These are phyloP conservation scores for Termitomyces sp. DNA, from an alignment of 768 basidiomycete species.

Conservation along the genomic window DNA sequence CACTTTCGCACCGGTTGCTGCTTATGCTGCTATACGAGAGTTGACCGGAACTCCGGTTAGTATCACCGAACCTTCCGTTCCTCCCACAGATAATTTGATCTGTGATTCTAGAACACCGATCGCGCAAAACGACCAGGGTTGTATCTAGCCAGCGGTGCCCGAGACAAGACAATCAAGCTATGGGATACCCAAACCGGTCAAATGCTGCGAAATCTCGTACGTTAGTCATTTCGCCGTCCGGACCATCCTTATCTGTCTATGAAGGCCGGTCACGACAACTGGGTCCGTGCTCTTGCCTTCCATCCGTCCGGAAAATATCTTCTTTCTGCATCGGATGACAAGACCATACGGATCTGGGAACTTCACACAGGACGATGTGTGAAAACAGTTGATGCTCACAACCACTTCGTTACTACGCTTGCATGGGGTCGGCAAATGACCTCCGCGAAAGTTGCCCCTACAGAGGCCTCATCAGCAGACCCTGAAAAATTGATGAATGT, in stretches of 20 bases:
- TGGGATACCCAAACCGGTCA: constrained; percentile 88
- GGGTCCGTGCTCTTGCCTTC: constrained; percentile 85
- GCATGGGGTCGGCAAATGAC: constrained; percentile 68
- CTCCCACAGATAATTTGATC: constrained; percentile 2
- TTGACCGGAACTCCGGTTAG: constrained; percentile 67
- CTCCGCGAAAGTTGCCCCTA: constrained; percentile 28
- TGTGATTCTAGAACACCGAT: constrained; percentile 41
- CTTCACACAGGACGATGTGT: constrained; percentile 78
- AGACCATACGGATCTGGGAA: constrained; percentile 89
- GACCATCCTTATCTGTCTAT: constrained; percentile 4
- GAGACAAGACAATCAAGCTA: constrained; percentile 89
- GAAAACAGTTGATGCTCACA: constrained; percentile 85
- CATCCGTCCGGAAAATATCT: constrained; percentile 88
- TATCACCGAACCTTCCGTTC: constrained; percentile 5
- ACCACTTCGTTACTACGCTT: constrained; percentile 76
- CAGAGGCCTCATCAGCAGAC: constrained; percentile 24
- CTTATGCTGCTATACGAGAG: constrained; percentile 74
- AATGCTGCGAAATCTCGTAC: constrained; percentile 69
- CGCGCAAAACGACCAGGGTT: constrained; percentile 43
- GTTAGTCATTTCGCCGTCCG: constrained; percentile 16
- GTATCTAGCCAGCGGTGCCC: constrained; percentile 76
- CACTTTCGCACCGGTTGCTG: constrained; percentile 72
- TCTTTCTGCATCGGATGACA: constrained; percentile 90
- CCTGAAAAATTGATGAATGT: constrained; percentile 64
- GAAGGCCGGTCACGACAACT: constrained; percentile 81